phyloP scores from a whole-genome alignment of 805 yeast species.

The Saturnispora mendoncae region DNA sequence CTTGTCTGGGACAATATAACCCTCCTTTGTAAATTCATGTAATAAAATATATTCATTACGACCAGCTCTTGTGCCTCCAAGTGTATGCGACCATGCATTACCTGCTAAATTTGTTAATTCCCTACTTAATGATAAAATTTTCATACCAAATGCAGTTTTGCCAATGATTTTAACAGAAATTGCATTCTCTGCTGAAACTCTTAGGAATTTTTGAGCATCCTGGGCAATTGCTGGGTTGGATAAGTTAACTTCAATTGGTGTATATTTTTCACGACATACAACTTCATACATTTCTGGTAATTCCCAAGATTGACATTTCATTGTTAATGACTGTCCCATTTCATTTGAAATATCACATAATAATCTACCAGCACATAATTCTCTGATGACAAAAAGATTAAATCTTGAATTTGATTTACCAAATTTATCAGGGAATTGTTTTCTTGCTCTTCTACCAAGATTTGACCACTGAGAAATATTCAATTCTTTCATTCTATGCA shows the following conservation, averaged over 20 bases:
- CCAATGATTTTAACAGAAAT: conserved; percentile 62
- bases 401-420: conserved; percentile 46
- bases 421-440: conserved; percentile 68
- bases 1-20: conserved; percentile 77
- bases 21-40: conserved; percentile 79
- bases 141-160: conserved; percentile 71
- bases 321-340: conserved; percentile 85
- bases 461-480: conserved; percentile 70
- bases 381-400: conserved; percentile 43
- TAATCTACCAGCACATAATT: conserved; percentile 75
- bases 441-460: conserved; percentile 74
- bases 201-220: conserved; percentile 57
- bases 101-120: conserved; percentile 92
- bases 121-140: conserved; percentile 79
- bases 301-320: conserved; percentile 92
- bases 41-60: conserved; percentile 87
- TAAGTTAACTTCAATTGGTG: conserved; percentile 64
- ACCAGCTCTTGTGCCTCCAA: conserved; percentile 92
- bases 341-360: conserved; percentile 91
- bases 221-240: conserved; percentile 56
- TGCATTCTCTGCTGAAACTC: conserved; percentile 63
- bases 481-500: conserved; percentile 71
- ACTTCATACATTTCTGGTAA: conserved; percentile 82
- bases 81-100: conserved; percentile 92
- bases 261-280: conserved; percentile 56